Percentiles rank a stretch among this genome's conserved stretches.
Conservation (phyloP, 2,329 filamentous ascomycete genomes). For the Aspergillus fumigatiaffinis region DNA sequence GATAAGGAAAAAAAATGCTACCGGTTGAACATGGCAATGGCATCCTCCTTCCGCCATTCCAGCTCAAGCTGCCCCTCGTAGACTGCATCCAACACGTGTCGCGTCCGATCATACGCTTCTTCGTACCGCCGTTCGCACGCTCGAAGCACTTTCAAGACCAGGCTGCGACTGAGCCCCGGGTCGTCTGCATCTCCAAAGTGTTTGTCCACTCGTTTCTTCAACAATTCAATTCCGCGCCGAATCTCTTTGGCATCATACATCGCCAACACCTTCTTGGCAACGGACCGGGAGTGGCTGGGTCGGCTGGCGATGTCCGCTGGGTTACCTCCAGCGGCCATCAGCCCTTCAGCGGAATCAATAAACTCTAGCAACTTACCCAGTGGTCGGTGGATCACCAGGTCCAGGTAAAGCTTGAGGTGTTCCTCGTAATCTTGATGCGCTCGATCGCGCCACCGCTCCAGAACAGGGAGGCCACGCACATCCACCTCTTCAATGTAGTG, state of each 20-base stretch:
- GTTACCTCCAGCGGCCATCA: conserved; percentile 56
- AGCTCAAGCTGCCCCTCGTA: conserved; percentile 46
- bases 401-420: conserved; percentile 83
- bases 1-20: conserved; percentile 14
- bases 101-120: conserved; percentile 50
- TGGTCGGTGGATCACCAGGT: conserved; percentile 81
- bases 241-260: conserved; percentile 80
- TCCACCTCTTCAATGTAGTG: conserved; percentile 93
- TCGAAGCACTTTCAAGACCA: conserved; percentile 58
- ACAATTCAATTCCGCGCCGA: conserved; percentile 79
- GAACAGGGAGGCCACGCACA: conserved; percentile 65
- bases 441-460: conserved; percentile 77
- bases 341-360: conserved; percentile 78
- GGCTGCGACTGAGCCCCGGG: conserved; percentile 56
- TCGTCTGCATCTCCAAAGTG: conserved; percentile 91
- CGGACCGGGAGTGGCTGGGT: conserved; percentile 74
- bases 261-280: conserved; percentile 81
- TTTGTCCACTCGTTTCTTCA: conserved; percentile 92
- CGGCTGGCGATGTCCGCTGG: conserved; percentile 66
- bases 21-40: conserved; percentile 39
- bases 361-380: conserved; percentile 89
- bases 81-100: conserved; percentile 41
- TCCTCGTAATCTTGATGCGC: conserved; percentile 76
- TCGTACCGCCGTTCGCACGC: conserved; percentile 58
- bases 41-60: conserved; percentile 47